These are phyloP conservation scores for Metschnikowia drakensbergensis DNA, from an alignment of 805 yeast genomes.

Conservation along the genomic window DNA sequence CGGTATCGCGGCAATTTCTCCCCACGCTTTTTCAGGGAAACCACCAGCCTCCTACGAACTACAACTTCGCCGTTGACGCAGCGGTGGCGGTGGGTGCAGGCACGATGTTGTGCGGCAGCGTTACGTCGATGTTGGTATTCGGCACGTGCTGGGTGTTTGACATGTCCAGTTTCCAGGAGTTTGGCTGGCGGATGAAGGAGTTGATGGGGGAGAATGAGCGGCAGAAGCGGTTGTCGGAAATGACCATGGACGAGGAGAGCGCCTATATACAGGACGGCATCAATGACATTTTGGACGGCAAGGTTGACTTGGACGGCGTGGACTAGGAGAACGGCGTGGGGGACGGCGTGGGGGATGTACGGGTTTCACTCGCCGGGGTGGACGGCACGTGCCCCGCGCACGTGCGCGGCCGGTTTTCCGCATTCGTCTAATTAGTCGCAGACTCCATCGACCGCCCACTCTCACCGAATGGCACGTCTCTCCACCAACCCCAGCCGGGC, in stretches of 20 bases:
- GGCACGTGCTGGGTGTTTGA: slow-evolving; percentile 82
- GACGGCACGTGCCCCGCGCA: too few species aligned
- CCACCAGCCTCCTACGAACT: slow-evolving; percentile 75
- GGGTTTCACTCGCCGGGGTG: too few species aligned
- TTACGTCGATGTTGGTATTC: slow-evolving; percentile 66
- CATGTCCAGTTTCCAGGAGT: slow-evolving; percentile 64
- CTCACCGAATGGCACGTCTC: slow-evolving; percentile 14
- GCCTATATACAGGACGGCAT: slow-evolving; percentile 52
- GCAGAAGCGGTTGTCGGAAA: slow-evolving; percentile 41
- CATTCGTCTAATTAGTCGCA: not conserved
- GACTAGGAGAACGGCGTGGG: too few species aligned
- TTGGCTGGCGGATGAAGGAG: slow-evolving; percentile 63
- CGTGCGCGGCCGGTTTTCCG: not conserved
- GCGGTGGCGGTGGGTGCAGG: slow-evolving; percentile 82
- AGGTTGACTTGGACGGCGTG: slow-evolving; percentile 14
- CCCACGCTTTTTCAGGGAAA: slow-evolving; percentile 82
- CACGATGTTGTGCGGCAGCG: slow-evolving; percentile 66
- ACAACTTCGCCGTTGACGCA: slow-evolving; percentile 77
- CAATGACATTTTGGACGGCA: slow-evolving; percentile 47
- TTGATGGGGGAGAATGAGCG: slow-evolving; percentile 66
- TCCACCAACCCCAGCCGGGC: slow-evolving; percentile 10
- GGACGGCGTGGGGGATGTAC: not conserved
- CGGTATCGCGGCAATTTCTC: slow-evolving; percentile 64
- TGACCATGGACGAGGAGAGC: slow-evolving; percentile 59
- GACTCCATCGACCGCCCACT: not conserved